Conservation (phyloP, 2,329 filamentous ascomycete genomes). For the Trichoderma guizhouense region DNA sequence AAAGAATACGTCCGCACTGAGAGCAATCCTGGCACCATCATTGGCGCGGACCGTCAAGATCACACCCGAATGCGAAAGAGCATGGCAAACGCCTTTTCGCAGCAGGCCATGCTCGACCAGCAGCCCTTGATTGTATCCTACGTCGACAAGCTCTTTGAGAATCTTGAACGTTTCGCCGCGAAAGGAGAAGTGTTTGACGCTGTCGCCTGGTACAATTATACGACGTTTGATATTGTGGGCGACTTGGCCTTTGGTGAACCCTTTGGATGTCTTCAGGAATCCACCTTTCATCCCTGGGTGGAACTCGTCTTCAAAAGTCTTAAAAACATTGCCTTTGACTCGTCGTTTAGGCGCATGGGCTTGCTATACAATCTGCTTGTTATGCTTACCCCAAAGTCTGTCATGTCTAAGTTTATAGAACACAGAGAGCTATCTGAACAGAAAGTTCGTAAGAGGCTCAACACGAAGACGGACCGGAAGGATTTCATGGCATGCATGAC, state of each 20-base stretch:
- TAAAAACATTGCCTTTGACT: not conserved
- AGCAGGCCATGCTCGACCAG: conserved; percentile 30
- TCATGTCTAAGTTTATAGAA: not conserved
- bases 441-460: conserved; percentile 3
- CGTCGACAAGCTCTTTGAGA: conserved; percentile 27
- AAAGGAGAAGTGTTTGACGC: conserved; percentile 23
- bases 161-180: conserved; percentile 20
- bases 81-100: conserved; percentile 30
- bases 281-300: conserved; percentile 29
- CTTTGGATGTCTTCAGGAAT: conserved; percentile 28
- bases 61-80: conserved; percentile 25
- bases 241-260: conserved; percentile 30
- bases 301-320: conserved; percentile 22
- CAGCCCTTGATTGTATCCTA: conserved; percentile 29
- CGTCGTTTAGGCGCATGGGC: not conserved
- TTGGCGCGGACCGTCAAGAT: conserved; percentile 20
- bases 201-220: conserved; percentile 28
- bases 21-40: conserved; percentile 17
- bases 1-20: conserved; percentile 6
- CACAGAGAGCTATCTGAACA: not conserved
- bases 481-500: conserved; percentile 14
- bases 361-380: not conserved
- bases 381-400: not conserved
- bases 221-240: conserved; percentile 33
- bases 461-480: not conserved